phyloP scores from a whole-genome alignment of 805 yeast genomes.

The Ogataea pini region DNA sequence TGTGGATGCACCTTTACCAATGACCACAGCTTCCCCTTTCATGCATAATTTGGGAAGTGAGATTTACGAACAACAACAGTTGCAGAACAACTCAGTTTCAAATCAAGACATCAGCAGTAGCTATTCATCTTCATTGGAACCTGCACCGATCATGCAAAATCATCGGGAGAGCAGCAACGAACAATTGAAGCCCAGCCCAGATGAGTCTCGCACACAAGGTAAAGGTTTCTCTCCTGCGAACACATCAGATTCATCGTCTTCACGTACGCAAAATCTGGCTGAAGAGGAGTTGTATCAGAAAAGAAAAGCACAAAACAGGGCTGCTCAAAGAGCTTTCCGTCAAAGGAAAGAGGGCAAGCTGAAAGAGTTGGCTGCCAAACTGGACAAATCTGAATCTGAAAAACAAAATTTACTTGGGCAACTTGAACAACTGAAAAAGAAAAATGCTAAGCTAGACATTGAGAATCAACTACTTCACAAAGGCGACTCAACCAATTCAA shows the following conservation, averaged over 20 bases:
- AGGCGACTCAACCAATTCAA: constrained; percentile 9
- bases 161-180: not conserved
- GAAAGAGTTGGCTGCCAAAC: constrained; percentile 63
- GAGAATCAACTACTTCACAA: constrained; percentile 61
- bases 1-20: not conserved
- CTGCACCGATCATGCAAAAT: not conserved
- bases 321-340: constrained; percentile 85
- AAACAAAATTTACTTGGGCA: constrained; percentile 42
- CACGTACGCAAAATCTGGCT: constrained; percentile 11
- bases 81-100: constrained; percentile 9
- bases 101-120: constrained; percentile 1
- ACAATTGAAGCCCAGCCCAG: not conserved
- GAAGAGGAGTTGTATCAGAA: constrained; percentile 50
- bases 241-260: constrained; percentile 5
- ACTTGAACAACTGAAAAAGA: constrained; percentile 46
- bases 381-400: constrained; percentile 55
- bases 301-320: constrained; percentile 78
- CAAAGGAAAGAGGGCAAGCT: constrained; percentile 75
- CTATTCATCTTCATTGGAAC: not conserved
- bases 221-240: constrained; percentile 1
- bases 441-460: constrained; percentile 55
- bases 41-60: constrained; percentile 3
- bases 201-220: not conserved
- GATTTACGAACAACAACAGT: constrained; percentile 20
- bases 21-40: not conserved